Evolutionary conservation across 495 filamentous ascomycete species (phyloP), one percentile per base, ranked within the genome.

Genomic region (Pyrenula aspistea): DNA sequence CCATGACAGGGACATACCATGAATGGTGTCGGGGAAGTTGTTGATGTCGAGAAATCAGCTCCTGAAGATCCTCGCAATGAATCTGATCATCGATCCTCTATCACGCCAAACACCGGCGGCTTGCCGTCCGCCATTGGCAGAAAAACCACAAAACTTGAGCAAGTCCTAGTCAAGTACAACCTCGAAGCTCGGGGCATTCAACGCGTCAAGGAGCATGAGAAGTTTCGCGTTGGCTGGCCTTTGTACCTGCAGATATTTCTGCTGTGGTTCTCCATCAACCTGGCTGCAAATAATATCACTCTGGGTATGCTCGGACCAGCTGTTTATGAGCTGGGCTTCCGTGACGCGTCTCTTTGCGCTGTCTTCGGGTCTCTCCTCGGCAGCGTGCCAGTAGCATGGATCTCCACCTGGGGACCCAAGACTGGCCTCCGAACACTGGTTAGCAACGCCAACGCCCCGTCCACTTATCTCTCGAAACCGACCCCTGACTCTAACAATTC

Each of bases 171-270:
- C 47, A 72, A 75, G 55, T 78, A 77, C 60, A 77, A 78, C 56
- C 72, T 90, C 36, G 87, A 91, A 65, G 80, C 81, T 22, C 81
- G 87, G 20, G 87, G 87, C n/a, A 86, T 89, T 55, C 77, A 85
- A 59, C 83, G 85, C 20, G 86, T 91, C 2, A 69, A 77, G 22
- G 74, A 81, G 24, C 65, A 83, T 42, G 81, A 88, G 63, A 75
- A 81, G 48, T 76, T 81, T 51, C 68, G 73, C 22, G 60, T 78
- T 24, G 69, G 81, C n/a, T 83, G 81, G 69, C 59, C 75, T 24
- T 72, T 72, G 31, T 86, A 84, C 62, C 61, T 81, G 47, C 86
- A 89, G 65, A 74, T 83, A 4, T 79, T 78, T 36, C 61, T 88
- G 50, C 69, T 89, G 15, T 91, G 87, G 87, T 73, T 88, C 57